phyloP scores from a whole-genome alignment of 2,329 filamentous ascomycete species.

The Rutstroemia sp. region DNA sequence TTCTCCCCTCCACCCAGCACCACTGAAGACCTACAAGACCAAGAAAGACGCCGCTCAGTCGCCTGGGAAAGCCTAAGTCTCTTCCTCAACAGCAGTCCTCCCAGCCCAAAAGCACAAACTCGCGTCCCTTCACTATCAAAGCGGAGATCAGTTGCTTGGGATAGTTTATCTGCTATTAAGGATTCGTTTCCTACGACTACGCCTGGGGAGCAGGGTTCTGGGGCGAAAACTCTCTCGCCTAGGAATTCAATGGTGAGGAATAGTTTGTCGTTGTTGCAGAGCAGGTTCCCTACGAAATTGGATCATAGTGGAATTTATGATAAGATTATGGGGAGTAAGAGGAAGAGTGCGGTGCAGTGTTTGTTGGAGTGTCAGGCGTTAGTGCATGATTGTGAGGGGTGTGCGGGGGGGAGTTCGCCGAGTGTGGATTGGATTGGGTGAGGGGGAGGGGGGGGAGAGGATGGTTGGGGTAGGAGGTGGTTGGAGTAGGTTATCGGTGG shows the following conservation, averaged over 20 bases:
- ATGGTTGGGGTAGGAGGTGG: not conserved
- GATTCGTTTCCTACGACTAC: not conserved
- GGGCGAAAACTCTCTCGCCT: not conserved
- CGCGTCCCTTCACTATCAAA: not conserved
- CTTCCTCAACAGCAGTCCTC: not conserved
- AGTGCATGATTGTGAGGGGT: constrained; percentile 15
- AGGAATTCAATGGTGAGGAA: not conserved
- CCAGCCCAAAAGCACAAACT: not conserved
- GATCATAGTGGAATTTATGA: constrained; percentile 3
- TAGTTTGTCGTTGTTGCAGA: constrained; percentile 2
- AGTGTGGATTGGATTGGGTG: constrained; percentile 22
- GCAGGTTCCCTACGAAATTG: not conserved
- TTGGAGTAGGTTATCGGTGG: no score
- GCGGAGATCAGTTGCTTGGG: not conserved
- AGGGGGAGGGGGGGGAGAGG: not conserved
- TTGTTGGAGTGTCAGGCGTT: not conserved
- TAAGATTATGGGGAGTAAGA: not conserved
- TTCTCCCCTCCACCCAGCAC: no score
- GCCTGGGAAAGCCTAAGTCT: not conserved
- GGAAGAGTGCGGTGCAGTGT: constrained; percentile 1
- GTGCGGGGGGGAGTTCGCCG: constrained; percentile 7
- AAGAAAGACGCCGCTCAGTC: not conserved
- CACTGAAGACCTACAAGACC: not conserved
- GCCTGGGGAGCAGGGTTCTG: not conserved
- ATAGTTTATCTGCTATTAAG: not conserved